These are phyloP conservation scores for Hanseniaspora occidentalis DNA, from an alignment of 805 yeast genomes.

Conservation along the genomic window DNA sequence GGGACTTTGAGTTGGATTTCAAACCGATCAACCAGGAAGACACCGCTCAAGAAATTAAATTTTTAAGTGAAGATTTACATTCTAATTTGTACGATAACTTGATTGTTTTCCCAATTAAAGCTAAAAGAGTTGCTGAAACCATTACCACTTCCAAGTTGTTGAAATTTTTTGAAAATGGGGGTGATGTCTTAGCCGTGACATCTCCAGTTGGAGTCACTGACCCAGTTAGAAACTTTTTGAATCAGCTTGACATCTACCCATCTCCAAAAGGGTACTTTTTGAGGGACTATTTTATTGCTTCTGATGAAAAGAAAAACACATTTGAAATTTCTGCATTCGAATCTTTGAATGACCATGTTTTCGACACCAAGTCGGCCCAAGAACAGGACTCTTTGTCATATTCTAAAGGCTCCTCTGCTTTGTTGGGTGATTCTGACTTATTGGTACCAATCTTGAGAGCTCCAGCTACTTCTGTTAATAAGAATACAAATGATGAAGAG, in stretches of 20 bases:
- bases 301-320: slow-evolving; percentile 1
- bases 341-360: slow-evolving; percentile 10
- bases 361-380: slow-evolving; percentile 3
- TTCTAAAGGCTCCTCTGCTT: slow-evolving; percentile 48
- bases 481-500: slow-evolving; percentile 31
- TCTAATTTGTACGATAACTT: slow-evolving; percentile 38
- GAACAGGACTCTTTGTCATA: slow-evolving; percentile 17
- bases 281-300: slow-evolving; percentile 47
- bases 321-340: slow-evolving; percentile 11
- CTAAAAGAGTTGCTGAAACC: slow-evolving; percentile 29
- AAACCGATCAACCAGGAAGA: slow-evolving; percentile 16
- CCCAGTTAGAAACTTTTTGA: slow-evolving; percentile 50
- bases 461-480: slow-evolving; percentile 51
- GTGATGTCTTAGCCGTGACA: slow-evolving; percentile 59
- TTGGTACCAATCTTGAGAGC: slow-evolving; percentile 62
- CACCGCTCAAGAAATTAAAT: slow-evolving; percentile 10
- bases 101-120: slow-evolving; percentile 46
- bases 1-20: slow-evolving; percentile 24
- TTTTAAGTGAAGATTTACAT: slow-evolving; percentile 26
- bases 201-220: slow-evolving; percentile 42
- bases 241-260: slow-evolving; percentile 74
- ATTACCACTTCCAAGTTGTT: slow-evolving; percentile 39
- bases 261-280: slow-evolving; percentile 60
- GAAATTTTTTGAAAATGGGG: slow-evolving; percentile 51
- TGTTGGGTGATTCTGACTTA: slow-evolving; percentile 54